A percentile compares a stretch with the other conserved stretches of the same genome.
Evolutionary conservation across 352 stramenopile species (phyloP).

Genomic region (Globisporangium polare): DNA sequence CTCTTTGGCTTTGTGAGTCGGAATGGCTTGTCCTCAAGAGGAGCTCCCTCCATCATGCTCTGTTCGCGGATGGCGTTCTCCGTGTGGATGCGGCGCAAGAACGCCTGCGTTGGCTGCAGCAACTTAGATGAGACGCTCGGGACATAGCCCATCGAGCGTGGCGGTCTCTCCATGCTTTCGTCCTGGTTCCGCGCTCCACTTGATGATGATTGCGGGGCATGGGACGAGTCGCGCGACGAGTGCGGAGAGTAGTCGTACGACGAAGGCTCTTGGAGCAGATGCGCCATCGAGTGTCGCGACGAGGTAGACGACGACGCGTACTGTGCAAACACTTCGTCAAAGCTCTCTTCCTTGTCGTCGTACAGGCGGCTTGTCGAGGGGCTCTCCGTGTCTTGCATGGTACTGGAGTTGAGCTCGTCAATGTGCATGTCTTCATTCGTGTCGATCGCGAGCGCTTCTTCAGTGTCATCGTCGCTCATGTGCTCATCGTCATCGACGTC

Average conservation of each 20-base stretch:
- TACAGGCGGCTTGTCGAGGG: constrained; percentile 31
- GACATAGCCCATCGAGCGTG: background rate
- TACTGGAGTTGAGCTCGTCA: constrained; percentile 12
- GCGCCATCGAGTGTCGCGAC: constrained; percentile 35
- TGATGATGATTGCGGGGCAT: background rate
- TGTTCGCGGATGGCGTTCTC: constrained; percentile 55
- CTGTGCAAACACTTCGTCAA: constrained; percentile 52
- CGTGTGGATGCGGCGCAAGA: constrained; percentile 48
- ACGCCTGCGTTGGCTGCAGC: constrained; percentile 69
- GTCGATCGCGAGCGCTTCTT: constrained; percentile 40
- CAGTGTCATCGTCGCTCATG: constrained; percentile 42
- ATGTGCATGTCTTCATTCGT: constrained; percentile 28
- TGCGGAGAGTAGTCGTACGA: constrained; percentile 11
- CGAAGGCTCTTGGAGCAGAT: constrained; percentile 28
- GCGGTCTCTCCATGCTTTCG: constrained; percentile 9
- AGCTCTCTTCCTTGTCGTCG: constrained; percentile 40
- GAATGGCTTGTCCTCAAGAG: constrained; percentile 38
- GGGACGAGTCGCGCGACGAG: constrained; percentile 16
- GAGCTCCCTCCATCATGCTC: constrained; percentile 31
- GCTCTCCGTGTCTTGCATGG: constrained; percentile 20
- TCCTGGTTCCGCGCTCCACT: constrained; percentile 7
- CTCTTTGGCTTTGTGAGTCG: constrained; percentile 51
- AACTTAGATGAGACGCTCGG: constrained; percentile 36
- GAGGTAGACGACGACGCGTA: constrained; percentile 56
- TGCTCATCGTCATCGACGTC: constrained; percentile 31